Evolutionary conservation across 2,329 filamentous ascomycete genomes (phyloP), one percentile per base, ranked within the genome.

Genomic region (Aspergillus costaricaensis): DNA sequence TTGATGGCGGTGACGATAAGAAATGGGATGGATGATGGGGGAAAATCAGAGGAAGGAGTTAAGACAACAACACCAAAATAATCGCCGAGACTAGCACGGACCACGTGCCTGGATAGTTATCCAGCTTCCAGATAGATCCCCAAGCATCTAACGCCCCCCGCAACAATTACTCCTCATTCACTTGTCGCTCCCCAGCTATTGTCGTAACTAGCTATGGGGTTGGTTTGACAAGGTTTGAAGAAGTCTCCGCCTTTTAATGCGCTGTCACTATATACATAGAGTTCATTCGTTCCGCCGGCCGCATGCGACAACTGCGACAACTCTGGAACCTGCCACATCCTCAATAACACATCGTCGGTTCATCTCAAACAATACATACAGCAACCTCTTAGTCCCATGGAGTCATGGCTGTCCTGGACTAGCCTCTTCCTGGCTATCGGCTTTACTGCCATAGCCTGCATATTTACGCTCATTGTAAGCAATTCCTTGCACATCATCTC

Each of bases 61-160:
- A 65, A 67, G 65, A 61, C 62, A 61, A 60, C 55, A 65, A 61
- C 58, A 59, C 53, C 58, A 66, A 64, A 67, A 67, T 68, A 67
- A 67, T 69, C 66, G 57, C 63, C 68, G 65, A 69, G 48, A 56
- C 17, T 47, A 23, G 65, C 68, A 68, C 67, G 39, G 68, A 66
- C 68, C 68, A 70, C 65, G 66, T 68, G 65, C 64, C 41, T 44
- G 21, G 25, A 17, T 30, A 30, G 32, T 36, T 39, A 27, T 19
- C 17, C 21, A 27, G 43, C 38, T 15, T 21, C 51, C 51, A 27
- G 49, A 32, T 27, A 41, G 32, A 36, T 36, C 32, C 51, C n/a
- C 51, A 21, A 39, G 17, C 49, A 25, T 7, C 21, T 9, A 38
- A 15, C 39, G 5, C 39, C 23, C 21, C 21, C 23, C 14, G 32